Evolutionary conservation across 352 stramenopile genomes (phyloP), one percentile per base, ranked within the genome.

Genomic region (Pythium brassicae): DNA sequence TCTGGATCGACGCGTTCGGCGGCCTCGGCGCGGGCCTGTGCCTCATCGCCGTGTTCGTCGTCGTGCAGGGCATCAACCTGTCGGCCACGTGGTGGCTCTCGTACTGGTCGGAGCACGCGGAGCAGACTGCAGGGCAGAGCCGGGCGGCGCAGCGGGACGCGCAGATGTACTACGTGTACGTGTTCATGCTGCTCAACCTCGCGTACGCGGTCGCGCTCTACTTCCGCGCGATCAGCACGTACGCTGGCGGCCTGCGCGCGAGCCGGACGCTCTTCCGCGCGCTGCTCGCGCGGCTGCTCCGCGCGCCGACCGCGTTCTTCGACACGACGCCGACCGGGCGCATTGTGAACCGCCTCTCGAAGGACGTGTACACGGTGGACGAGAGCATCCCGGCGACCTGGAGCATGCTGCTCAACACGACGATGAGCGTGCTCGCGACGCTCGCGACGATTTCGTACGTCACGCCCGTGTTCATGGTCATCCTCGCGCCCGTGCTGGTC

Each of bases 231-330:
- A 68, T 92, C 32, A 60, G 63, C 8, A 74, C 78, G 27, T 92
- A 88, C 62, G 69, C 78, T 19, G 66, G 71, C 25, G 73, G 71
- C 14, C 69, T 95, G 14, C 68, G 68, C 25, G 88, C 81, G 1
- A 80, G 68, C 55, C 71, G 64, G 11, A 64, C 65, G 10, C 53
- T 97, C 5, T 89, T 92, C 57, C 61, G 78, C 29, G 53, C 68
- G 11, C 53, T 97, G 50, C 53, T 96, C n/a, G 90, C 94, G 22
- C 78, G 96, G 46, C 97, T 99, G 42, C 66, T 98, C 2, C 65
- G 74, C 52, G 65, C 83, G 80, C 64, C 86, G 3, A 86, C 61
- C 25, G 76, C 76, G 3, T 94, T 95, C 66, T 95, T 93, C 57
- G 82, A 95, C 72, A 85, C 83, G 32, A 95, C 80, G 2, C 82